Base-by-base conservation (phyloP, 1,284 basidiomycete genomes). In the Uromyces viciae-fabae region DNA sequence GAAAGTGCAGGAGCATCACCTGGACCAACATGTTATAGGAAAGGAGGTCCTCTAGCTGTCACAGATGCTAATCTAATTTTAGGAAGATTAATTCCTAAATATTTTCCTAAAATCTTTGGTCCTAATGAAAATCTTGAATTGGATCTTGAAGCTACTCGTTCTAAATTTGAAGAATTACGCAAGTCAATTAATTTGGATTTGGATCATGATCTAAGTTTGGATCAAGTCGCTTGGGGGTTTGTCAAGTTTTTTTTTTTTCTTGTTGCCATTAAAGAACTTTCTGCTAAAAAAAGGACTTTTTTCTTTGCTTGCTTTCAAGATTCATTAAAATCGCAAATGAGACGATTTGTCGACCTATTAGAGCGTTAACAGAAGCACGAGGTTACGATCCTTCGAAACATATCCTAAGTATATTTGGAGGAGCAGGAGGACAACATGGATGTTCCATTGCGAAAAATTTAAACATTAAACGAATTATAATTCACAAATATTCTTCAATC, bases 381-480 rank as follows among this genome's bases (percentile, higher is more conserved):
- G 95, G 95, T 4, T 91, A 94, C 86, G 92, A 92, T 2, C 92
- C 93, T 0, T 90, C 90, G 0, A 91, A 91, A 84, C 95, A 98
- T 85, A 90, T 94, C 90, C 92, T 98, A 4, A 92, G 94, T 2
- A 92, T 91, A 82, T 98, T 98, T 84, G 95, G 94, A 33, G 94
- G 94, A 25, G 94, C 94, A 2, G 94, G 94, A 17, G 94, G 94
- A 0, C 94, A 96, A 84, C 94, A 95, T 83, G 94, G 93, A 4
- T 95, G 93, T 88, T 92, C 94, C 83, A 93, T 96, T 68, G 93
- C 88, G n/a, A 84, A 90, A 33, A 88, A 92, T 38, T 88, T 96
- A 0, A 92, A 92, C 9, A 95, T 96, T 83, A 90, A 90, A 83
- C 93, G 91, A 0, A 92, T 96, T 82, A 87, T 96, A 36, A 92